A percentile compares a stretch with the other conserved stretches of the same genome.
Conservation (phyloP, 495 filamentous ascomycete genomes). For the Neurospora discreta region DNA sequence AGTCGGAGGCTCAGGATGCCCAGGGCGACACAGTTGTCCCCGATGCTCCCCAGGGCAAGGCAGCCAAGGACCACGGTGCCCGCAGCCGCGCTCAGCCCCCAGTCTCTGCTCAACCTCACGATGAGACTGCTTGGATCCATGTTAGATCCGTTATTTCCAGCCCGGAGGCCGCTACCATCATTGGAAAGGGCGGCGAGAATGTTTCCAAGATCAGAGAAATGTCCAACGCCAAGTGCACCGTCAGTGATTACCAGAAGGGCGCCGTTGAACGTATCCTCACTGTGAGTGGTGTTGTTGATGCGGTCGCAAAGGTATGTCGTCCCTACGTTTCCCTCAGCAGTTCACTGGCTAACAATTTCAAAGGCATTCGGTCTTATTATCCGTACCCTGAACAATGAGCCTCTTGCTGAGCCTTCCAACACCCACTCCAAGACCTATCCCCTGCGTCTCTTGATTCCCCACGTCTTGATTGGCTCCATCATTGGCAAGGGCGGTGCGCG, state of each 20-base stretch:
- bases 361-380: conserved; percentile 99
- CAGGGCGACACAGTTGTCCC: conserved; percentile 58
- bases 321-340: not conserved
- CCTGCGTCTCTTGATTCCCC: conserved; percentile 86
- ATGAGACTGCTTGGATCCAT: conserved; percentile 94
- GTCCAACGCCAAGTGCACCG: conserved; percentile 93
- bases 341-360: conserved; percentile 5
- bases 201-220: conserved; percentile 85
- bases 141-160: conserved; percentile 93
- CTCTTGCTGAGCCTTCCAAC: conserved; percentile 72
- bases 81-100: conserved; percentile 35
- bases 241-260: conserved; percentile 93
- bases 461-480: conserved; percentile 95
- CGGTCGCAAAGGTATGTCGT: conserved; percentile 78
- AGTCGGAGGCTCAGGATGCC: conserved; percentile 47
- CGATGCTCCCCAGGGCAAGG: conserved; percentile 47
- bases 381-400: conserved; percentile 93
- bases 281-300: conserved; percentile 89
- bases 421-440: conserved; percentile 95
- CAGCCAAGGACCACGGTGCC: conserved; percentile 9
- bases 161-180: conserved; percentile 91
- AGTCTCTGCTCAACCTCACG: conserved; percentile 36
- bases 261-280: conserved; percentile 95
- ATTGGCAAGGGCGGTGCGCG: conserved; percentile 92
- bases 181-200: conserved; percentile 97